Conservation (phyloP, 2,329 filamentous ascomycete genomes). For the Ophiostoma ulmi region DNA sequence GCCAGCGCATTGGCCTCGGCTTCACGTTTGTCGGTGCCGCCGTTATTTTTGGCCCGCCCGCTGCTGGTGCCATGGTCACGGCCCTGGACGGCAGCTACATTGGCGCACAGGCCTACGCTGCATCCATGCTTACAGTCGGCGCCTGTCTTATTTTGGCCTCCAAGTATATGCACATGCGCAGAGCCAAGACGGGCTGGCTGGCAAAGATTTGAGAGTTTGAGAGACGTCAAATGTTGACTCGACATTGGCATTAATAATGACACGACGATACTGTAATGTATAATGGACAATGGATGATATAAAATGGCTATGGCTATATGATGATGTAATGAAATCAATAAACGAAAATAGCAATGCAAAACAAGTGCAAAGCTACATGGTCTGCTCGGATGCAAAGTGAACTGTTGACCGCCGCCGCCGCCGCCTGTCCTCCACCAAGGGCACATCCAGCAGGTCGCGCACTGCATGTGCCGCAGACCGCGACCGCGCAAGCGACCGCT, state of each 20-base stretch:
- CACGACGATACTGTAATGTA: background rate
- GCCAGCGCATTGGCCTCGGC: constrained; percentile 54
- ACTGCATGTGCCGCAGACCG: constrained; percentile 5
- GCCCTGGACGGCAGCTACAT: constrained; percentile 42
- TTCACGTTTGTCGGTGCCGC: constrained; percentile 48
- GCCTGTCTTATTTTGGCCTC: constrained; percentile 17
- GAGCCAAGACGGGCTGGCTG: background rate
- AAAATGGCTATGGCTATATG: background rate
- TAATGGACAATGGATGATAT: background rate
- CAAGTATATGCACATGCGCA: constrained; percentile 23
- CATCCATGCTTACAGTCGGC: constrained; percentile 38
- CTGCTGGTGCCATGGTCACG: constrained; percentile 49
- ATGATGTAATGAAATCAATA: background rate
- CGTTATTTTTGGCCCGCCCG: constrained; percentile 49
- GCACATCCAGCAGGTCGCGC: background rate
- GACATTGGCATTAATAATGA: background rate
- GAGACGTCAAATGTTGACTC: background rate
- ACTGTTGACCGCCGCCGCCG: background rate
- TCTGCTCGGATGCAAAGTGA: background rate
- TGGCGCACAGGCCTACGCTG: constrained; percentile 50
- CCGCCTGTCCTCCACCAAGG: background rate
- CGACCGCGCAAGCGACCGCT: constrained; percentile 16
- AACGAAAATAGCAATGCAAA: background rate
- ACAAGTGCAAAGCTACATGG: background rate
- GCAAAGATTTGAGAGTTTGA: background rate